Evolutionary conservation across 108 stramenopile genomes (phyloP).

Genomic region (Nannochloropsis salina): DNA sequence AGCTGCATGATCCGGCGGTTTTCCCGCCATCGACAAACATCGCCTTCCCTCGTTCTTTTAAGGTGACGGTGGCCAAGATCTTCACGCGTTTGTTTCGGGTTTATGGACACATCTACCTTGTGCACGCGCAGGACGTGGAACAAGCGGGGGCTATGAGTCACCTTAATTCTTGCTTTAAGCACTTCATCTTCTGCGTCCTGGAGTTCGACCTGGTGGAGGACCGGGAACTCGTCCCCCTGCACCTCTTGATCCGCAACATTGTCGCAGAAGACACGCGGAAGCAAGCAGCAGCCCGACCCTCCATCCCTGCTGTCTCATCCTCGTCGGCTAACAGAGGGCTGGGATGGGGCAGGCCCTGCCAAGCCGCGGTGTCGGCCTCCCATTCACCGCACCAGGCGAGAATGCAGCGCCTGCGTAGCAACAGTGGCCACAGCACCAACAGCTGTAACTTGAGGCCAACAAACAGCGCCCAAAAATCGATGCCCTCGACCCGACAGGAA

Average conservation of each 20-base stretch:
- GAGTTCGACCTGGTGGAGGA: constrained; percentile 55
- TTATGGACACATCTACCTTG: constrained; percentile 58
- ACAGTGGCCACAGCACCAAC: background rate
- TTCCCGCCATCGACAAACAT: background rate
- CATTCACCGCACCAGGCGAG: constrained; percentile 14
- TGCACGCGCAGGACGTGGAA: constrained; percentile 52
- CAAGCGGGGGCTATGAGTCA: constrained; percentile 55
- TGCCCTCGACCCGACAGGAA: background rate
- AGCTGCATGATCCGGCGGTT: constrained; percentile 45
- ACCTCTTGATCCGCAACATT: constrained; percentile 38
- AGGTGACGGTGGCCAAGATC: constrained; percentile 27
- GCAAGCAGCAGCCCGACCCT: background rate
- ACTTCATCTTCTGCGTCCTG: constrained; percentile 57
- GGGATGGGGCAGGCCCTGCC: background rate
- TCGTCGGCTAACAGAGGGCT: background rate
- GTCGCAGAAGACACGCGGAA: constrained; percentile 24
- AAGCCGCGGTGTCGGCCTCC: background rate
- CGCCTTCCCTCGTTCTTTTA: constrained; percentile 46
- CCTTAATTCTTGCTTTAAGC: constrained; percentile 64
- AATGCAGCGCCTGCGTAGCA: background rate
- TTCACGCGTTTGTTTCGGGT: constrained; percentile 51
- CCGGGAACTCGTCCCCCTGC: constrained; percentile 49
- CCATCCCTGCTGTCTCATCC: background rate
- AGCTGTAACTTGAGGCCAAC: background rate
- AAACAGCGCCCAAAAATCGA: background rate